Evolutionary conservation across 495 filamentous ascomycete species (phyloP).

Genomic region (Penicilliopsis zonata): DNA sequence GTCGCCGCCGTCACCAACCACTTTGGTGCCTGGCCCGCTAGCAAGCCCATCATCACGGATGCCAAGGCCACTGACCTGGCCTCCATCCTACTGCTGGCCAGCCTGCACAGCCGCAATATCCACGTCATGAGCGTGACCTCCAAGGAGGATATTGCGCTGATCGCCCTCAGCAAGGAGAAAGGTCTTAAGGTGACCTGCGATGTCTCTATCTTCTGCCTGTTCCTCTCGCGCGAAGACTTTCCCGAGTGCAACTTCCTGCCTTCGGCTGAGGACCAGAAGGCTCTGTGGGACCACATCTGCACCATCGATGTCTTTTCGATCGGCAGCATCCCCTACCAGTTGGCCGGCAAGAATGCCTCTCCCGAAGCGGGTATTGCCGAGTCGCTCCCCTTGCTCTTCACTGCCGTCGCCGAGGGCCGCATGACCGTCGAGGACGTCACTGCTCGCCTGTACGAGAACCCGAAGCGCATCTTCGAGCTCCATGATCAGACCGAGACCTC

Average conservation of each 20-base stretch:
- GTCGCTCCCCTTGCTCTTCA: constrained; percentile 65
- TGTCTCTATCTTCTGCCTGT: constrained; percentile 70
- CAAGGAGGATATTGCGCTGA: constrained; percentile 71
- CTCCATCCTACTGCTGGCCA: constrained; percentile 67
- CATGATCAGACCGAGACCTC: constrained; percentile 68
- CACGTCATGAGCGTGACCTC: constrained; percentile 75
- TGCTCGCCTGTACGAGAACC: constrained; percentile 63
- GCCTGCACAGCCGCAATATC: constrained; percentile 71
- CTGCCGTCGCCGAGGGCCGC: constrained; percentile 63
- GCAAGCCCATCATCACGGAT: constrained; percentile 79
- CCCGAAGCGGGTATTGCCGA: constrained; percentile 61
- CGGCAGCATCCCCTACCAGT: constrained; percentile 71
- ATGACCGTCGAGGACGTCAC: constrained; percentile 65
- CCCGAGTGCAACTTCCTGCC: constrained; percentile 58
- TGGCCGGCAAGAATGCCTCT: constrained; percentile 50
- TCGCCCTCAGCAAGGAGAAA: constrained; percentile 71
- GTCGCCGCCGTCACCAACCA: constrained; percentile 72
- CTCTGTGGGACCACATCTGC: constrained; percentile 65
- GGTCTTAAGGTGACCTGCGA: constrained; percentile 78
- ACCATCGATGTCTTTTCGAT: constrained; percentile 79
- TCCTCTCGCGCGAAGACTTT: constrained; percentile 63
- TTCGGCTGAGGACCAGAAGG: constrained; percentile 57
- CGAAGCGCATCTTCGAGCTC: constrained; percentile 76
- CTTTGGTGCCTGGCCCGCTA: constrained; percentile 68
- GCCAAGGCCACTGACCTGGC: constrained; percentile 75